Percentiles rank a stretch among this genome's conserved stretches.
These are phyloP conservation scores for Fraxinus quadrangulata DNA, from an alignment of 257 asterid species.

Conservation along the genomic window DNA sequence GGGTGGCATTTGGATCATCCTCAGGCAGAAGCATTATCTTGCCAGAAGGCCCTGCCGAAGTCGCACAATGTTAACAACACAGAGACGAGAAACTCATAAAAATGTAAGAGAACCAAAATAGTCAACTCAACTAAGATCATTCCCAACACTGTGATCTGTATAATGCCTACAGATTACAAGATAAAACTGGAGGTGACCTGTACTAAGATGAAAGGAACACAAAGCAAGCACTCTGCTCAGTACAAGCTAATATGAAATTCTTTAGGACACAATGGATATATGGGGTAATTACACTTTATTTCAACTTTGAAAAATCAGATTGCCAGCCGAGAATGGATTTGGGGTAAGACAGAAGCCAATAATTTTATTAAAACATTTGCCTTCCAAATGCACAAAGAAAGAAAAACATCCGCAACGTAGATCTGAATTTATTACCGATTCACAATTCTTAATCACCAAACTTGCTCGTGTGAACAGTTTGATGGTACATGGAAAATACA, in stretches of 20 bases:
- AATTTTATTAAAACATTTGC: background rate
- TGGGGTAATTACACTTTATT: background rate
- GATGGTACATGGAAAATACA: background rate
- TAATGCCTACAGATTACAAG: background rate
- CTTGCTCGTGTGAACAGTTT: background rate
- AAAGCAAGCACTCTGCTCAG: background rate
- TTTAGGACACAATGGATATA: background rate
- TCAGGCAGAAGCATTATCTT: slow-evolving; percentile 96
- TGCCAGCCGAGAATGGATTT: background rate
- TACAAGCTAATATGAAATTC: background rate
- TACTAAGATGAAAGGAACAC: background rate
- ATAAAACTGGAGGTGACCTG: background rate
- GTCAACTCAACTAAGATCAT: background rate
- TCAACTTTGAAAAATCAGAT: background rate
- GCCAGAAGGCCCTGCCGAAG: slow-evolving; percentile 85
- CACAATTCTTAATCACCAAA: background rate
- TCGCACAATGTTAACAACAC: background rate
- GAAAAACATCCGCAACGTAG: background rate
- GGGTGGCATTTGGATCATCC: slow-evolving; percentile 80
- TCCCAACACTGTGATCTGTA: background rate
- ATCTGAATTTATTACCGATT: background rate
- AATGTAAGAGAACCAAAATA: background rate
- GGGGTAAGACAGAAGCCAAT: background rate
- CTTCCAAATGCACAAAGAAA: background rate
- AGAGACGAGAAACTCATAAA: background rate